Evolutionary conservation across 306 rosid species (phyloP).

Genomic region (Bauhinia variegata): DNA sequence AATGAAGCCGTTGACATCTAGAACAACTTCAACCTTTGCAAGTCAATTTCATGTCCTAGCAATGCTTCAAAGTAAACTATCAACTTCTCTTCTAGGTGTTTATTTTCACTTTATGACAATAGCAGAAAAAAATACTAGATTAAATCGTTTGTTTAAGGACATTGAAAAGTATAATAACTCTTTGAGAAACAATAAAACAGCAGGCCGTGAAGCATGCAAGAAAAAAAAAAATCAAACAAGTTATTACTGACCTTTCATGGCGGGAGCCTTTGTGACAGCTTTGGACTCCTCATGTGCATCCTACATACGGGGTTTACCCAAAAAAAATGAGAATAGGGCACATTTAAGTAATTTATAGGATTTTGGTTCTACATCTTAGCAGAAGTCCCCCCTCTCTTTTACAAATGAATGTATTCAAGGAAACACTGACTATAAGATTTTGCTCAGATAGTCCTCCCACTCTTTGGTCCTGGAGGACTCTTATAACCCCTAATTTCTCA

Average conservation of each 20-base stretch:
- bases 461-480: neutral
- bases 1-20: too few species aligned
- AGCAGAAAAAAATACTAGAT: neutral
- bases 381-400: neutral
- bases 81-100: too few species aligned
- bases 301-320: slow-evolving; percentile 48
- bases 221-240: slow-evolving; percentile 7
- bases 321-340: slow-evolving; percentile 29
- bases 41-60: too few species aligned
- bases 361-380: too few species aligned
- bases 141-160: too few species aligned
- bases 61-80: too few species aligned
- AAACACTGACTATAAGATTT: neutral
- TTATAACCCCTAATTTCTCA: neutral
- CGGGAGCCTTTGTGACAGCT: slow-evolving; percentile 83
- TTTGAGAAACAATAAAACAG: neutral
- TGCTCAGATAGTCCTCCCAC: neutral
- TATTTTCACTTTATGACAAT: too few species aligned
- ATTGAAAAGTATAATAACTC: neutral
- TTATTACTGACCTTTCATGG: slow-evolving; percentile 77
- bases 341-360: slow-evolving; percentile 10
- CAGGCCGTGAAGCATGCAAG: slow-evolving; percentile 21
- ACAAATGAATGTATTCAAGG: neutral
- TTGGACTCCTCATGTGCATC: slow-evolving; percentile 79
- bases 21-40: too few species aligned